Percentiles rank a stretch among this genome's conserved stretches.
These are phyloP conservation scores for Geoglossum cookeanum DNA, from an alignment of 2,329 filamentous ascomycete genomes.

Conservation along the genomic window DNA sequence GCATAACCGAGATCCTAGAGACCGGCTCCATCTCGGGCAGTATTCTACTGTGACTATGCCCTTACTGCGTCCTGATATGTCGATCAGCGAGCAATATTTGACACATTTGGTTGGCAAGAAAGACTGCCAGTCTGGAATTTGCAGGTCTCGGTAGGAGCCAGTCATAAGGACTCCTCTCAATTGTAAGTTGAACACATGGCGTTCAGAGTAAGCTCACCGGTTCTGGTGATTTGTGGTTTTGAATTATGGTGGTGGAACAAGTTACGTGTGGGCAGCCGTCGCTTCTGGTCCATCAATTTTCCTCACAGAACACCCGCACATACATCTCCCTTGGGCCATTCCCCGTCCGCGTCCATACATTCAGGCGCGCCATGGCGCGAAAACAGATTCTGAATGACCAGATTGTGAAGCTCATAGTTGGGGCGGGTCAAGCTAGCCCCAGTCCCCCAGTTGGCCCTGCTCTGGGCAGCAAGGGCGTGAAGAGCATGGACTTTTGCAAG, in stretches of 20 bases:
- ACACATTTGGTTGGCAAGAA: too few relatives aligned
- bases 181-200: too few relatives aligned
- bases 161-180: too few relatives aligned
- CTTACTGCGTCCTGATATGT: too few relatives aligned
- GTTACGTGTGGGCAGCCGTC: too few relatives aligned
- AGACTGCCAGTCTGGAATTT: too few relatives aligned
- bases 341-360: not conserved
- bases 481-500: slow-evolving; percentile 99
- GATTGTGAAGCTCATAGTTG: slow-evolving; percentile 94
- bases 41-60: not conserved
- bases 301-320: not conserved
- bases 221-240: not conserved
- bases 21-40: slow-evolving; percentile 67
- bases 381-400: slow-evolving; percentile 39
- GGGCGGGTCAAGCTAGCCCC: slow-evolving; percentile 83
- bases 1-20: slow-evolving; percentile 76
- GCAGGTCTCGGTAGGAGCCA: too few relatives aligned
- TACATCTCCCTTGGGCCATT: not conserved
- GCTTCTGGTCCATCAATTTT: too few relatives aligned
- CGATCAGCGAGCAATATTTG: too few relatives aligned
- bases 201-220: not conserved
- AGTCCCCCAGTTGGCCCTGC: slow-evolving; percentile 93
- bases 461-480: slow-evolving; percentile 90
- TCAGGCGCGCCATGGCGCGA: slow-evolving; percentile 25
- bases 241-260: not conserved